phyloP scores from a whole-genome alignment of 257 asterid species.

The Datura wrightii region DNA sequence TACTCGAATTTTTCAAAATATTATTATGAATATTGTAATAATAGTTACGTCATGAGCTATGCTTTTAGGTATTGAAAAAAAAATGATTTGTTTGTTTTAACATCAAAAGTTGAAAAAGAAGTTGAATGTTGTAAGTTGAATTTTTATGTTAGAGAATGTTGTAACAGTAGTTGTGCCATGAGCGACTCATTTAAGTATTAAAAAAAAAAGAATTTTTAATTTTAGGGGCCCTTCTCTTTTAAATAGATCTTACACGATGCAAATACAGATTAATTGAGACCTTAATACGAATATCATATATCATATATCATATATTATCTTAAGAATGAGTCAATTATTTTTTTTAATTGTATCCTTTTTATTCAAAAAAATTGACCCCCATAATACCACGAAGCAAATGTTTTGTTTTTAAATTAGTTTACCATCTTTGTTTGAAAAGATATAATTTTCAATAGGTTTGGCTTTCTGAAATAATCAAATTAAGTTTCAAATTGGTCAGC shows the following conservation, averaged over 20 bases:
- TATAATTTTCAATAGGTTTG: neutral
- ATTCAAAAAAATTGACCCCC: neutral
- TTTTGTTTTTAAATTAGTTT: neutral
- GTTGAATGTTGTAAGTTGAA: too few species aligned
- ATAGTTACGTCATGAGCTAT: neutral
- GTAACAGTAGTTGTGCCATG: too few species aligned
- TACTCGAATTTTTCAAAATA: neutral
- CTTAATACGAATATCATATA: too few species aligned
- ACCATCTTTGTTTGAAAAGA: neutral
- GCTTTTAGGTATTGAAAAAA: neutral
- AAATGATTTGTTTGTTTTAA: too few species aligned
- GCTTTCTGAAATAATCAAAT: neutral
- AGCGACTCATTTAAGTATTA: neutral
- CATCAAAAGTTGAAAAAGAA: too few species aligned
- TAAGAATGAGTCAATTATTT: too few species aligned
- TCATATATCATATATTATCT: too few species aligned
- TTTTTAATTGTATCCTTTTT: neutral
- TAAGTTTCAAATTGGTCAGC: neutral
- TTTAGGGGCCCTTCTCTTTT: neutral
- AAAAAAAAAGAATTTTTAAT: neutral
- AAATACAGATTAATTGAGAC: too few species aligned
- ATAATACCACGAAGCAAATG: neutral
- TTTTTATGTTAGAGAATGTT: too few species aligned
- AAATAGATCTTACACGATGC: too few species aligned
- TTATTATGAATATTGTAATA: too few species aligned